These are phyloP conservation scores for Fusarium odoratissimum DNA, from an alignment of 2,329 filamentous ascomycete genomes.

Conservation along the genomic window DNA sequence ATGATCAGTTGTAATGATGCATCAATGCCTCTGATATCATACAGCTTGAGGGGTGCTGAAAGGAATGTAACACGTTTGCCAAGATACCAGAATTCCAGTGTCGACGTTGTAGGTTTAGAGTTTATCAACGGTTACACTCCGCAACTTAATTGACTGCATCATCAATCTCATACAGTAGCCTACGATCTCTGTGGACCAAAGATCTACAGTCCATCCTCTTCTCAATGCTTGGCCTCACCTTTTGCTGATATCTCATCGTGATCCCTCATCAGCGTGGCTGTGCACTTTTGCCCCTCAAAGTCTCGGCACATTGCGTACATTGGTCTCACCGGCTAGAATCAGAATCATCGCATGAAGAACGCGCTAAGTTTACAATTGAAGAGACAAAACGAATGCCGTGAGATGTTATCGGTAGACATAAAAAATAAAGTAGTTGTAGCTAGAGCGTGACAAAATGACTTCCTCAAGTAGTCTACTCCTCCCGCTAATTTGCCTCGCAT, in stretches of 20 bases:
- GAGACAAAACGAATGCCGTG: neutral
- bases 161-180: neutral
- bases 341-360: constrained; percentile 18
- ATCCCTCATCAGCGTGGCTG: constrained; percentile 22
- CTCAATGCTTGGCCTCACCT: neutral
- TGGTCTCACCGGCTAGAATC: neutral
- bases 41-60: neutral
- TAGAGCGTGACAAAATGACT: neutral
- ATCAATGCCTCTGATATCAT: constrained; percentile 4
- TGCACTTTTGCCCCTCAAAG: constrained; percentile 26
- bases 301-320: neutral
- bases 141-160: neutral
- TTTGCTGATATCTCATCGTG: neutral
- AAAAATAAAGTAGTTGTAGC: constrained; percentile 2
- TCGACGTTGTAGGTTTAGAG: constrained; percentile 1
- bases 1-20: neutral
- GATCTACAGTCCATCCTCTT: neutral
- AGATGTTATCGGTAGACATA: neutral
- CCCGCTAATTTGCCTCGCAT: neutral
- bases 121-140: neutral
- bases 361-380: constrained; percentile 3
- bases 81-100: constrained; percentile 2
- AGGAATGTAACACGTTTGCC: neutral
- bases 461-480: constrained; percentile 26
- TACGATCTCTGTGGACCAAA: neutral